phyloP scores from a whole-genome alignment of 208 protist genomes.

The Leishmania tropica region DNA sequence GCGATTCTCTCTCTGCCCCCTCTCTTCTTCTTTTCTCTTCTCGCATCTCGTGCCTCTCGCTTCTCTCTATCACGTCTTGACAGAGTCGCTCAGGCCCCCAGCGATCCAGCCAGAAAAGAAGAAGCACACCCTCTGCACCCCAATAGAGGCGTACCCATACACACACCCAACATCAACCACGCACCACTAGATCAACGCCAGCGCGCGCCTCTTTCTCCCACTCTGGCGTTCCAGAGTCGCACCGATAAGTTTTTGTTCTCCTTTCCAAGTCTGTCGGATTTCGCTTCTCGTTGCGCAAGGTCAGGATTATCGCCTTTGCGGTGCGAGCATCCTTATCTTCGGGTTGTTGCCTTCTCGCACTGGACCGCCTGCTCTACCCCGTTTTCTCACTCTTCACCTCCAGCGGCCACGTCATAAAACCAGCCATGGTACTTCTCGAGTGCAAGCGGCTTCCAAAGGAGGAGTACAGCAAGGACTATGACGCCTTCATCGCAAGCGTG shows the following conservation, averaged over 20 bases:
- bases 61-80: not conserved
- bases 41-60: not conserved
- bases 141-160: slow-evolving; percentile 2
- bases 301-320: not conserved
- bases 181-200: not conserved
- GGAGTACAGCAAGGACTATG: slow-evolving; percentile 92
- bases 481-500: slow-evolving; percentile 71
- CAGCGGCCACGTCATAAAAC: too few relatives aligned
- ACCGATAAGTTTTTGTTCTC: not conserved
- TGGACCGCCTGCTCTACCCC: not conserved
- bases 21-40: too few relatives aligned
- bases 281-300: not conserved
- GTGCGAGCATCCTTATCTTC: not conserved
- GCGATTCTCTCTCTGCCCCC: too few relatives aligned
- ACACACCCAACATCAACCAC: slow-evolving; percentile 3
- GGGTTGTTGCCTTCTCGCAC: too few relatives aligned
- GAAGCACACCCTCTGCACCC: not conserved
- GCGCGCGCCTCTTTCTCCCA: not conserved
- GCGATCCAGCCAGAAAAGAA: not conserved
- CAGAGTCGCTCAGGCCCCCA: not conserved
- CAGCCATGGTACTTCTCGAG: slow-evolving; percentile 86
- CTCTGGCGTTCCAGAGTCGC: not conserved
- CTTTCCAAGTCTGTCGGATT: not conserved
- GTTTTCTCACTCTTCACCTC: too few relatives aligned
- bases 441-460: slow-evolving; percentile 91